Base-by-base conservation (phyloP, 2,329 filamentous ascomycete genomes). In the Emericellopsis cladophorae region DNA sequence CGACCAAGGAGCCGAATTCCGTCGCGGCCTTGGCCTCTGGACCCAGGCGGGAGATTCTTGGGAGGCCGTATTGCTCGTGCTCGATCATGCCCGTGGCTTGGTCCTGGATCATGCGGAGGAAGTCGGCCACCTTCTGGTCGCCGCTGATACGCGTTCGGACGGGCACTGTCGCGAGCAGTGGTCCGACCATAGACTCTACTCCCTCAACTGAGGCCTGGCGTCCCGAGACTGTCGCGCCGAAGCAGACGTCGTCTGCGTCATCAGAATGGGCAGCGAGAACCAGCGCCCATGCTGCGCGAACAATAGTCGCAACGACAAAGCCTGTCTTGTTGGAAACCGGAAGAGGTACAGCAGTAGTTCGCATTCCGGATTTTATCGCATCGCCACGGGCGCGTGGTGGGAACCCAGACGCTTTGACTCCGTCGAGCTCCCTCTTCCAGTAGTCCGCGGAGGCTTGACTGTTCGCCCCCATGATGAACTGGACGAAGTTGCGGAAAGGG, bases 201-300 rank as follows among this genome's bases (percentile, higher is more conserved):
- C 50, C 51, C 9, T 40, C 21, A 18, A 55, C 46, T 2, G 45
- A 40, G 1, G 46, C 45, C n/a, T 52, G 37, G 10, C 52, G 45
- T 4, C 52, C 51, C 1, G 45, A 49, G 15, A 51, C 32, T 9
- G 46, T 44, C 7, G 44, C 43, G 2, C 51, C 51, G 31, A 51
- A 54, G 2, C 42, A 36, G 11, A 52, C 40, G 21, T 45, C 46
- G 16, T 42, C 43, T 2, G 43, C 44, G 5, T 21, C 18, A 21
- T 47, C 48, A 21, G 47, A 44, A 18, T 48, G 41, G 2, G 23
- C 16, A n/a, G 40, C 18, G 15, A 43, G 41, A 14, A 43, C 33
- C 10, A 40, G 11, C 15, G 37, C 36, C 41, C 41, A 43, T 11
- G 41, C 41, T 9, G 41, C 41, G 12, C 36, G 44, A 8, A 51